Conservation (phyloP, 1,284 basidiomycete genomes). For the Austroboletus niveus region DNA sequence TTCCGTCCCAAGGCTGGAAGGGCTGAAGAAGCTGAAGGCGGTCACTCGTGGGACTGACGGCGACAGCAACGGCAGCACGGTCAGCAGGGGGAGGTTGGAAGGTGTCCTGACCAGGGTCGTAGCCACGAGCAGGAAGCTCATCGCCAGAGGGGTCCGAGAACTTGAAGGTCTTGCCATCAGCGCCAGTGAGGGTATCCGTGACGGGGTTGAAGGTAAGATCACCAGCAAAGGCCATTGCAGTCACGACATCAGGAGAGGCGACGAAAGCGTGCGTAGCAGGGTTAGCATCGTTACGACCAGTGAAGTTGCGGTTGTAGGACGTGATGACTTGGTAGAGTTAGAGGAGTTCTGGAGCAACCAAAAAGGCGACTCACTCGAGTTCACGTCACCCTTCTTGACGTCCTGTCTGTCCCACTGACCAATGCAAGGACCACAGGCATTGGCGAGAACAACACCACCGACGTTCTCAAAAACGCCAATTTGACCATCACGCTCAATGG, state of each 20-base stretch:
- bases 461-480: slow-evolving; percentile 85
- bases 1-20: slow-evolving; percentile 92
- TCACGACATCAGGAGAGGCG: slow-evolving; percentile 97
- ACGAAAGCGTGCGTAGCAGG: slow-evolving; percentile 99
- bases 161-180: slow-evolving; percentile 97
- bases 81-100: slow-evolving; percentile 94
- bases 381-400: slow-evolving; percentile 94
- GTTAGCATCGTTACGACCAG: slow-evolving; percentile 99
- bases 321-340: slow-evolving; percentile 74
- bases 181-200: slow-evolving; percentile 84
- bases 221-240: slow-evolving; percentile 95
- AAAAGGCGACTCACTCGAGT: slow-evolving; percentile 71
- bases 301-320: slow-evolving; percentile 99
- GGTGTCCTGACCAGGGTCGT: slow-evolving; percentile 95
- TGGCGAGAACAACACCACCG: slow-evolving; percentile 94
- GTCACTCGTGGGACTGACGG: slow-evolving; percentile 86
- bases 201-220: slow-evolving; percentile 96
- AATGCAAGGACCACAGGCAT: slow-evolving; percentile 98
- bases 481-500: slow-evolving; percentile 94
- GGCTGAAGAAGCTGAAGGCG: slow-evolving; percentile 94
- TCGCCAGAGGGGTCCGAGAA: slow-evolving; percentile 88
- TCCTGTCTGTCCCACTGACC: slow-evolving; percentile 99
- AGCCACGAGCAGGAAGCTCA: slow-evolving; percentile 93
- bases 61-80: slow-evolving; percentile 81
- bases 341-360: not conserved